These are phyloP conservation scores for Apiospora saccharicola DNA, from an alignment of 2,329 filamentous ascomycete genomes.

Conservation along the genomic window DNA sequence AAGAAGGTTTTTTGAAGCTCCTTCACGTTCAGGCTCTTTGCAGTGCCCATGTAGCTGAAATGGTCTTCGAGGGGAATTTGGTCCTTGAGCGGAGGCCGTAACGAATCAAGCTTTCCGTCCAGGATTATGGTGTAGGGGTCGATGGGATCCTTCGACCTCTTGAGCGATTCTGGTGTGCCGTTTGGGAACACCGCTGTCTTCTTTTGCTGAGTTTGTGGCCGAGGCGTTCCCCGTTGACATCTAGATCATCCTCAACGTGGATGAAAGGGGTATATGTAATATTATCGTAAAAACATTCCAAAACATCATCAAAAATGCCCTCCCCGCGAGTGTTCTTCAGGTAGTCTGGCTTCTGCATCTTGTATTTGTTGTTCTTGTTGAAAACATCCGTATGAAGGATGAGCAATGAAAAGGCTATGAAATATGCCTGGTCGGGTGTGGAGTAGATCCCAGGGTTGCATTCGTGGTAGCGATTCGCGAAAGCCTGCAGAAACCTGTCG, in stretches of 20 bases:
- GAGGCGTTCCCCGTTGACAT: constrained; percentile 78
- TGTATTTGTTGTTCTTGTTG: constrained; percentile 99
- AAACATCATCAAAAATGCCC: constrained; percentile 89
- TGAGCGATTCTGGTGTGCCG: constrained; percentile 68
- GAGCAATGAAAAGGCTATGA: constrained; percentile 94
- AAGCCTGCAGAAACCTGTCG: constrained; percentile 90
- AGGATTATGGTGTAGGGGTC: constrained; percentile 96
- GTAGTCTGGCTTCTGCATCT: constrained; percentile 97
- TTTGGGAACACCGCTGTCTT: constrained; percentile 75
- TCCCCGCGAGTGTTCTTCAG: constrained; percentile 93
- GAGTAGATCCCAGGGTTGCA: constrained; percentile 97
- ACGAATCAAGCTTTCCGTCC: constrained; percentile 82
- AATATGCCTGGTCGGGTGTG: constrained; percentile 93
- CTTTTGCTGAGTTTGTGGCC: constrained; percentile 69
- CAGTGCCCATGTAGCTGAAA: constrained; percentile 85
- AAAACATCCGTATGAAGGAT: constrained; percentile 99
- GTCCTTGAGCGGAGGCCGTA: constrained; percentile 89
- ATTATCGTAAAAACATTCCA: constrained; percentile 98
- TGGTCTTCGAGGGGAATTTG: constrained; percentile 91
- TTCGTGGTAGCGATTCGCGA: constrained; percentile 96
- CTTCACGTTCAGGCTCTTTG: constrained; percentile 77
- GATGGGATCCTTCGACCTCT: constrained; percentile 81
- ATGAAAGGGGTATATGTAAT: constrained; percentile 99
- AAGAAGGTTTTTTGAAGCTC: constrained; percentile 89
- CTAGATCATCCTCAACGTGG: constrained; percentile 91